Percentiles rank a stretch among this genome's conserved stretches.
Evolutionary conservation across 2,329 filamentous ascomycete species (phyloP).

Genomic region (Massarina eburnea): DNA sequence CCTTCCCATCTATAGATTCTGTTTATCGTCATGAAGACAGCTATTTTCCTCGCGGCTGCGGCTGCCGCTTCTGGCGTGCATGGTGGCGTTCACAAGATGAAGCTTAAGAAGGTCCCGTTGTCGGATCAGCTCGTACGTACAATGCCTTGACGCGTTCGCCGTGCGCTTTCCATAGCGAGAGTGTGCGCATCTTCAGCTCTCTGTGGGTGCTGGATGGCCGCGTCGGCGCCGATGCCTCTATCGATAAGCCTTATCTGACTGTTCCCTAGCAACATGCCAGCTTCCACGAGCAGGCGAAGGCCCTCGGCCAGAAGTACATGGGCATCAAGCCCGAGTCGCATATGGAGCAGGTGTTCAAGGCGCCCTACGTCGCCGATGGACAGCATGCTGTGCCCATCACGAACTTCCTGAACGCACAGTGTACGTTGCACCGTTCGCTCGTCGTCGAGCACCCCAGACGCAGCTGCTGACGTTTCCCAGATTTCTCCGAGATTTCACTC

Average conservation of each 20-base stretch:
- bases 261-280: constrained; percentile 67
- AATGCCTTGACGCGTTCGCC: constrained; percentile 1
- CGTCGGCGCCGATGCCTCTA: constrained; percentile 5
- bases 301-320: constrained; percentile 95
- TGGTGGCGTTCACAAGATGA: constrained; percentile 91
- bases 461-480: constrained; percentile 43
- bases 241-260: constrained; percentile 23
- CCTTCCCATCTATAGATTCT: constrained; percentile 10
- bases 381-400: constrained; percentile 82
- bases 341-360: constrained; percentile 76
- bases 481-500: constrained; percentile 95
- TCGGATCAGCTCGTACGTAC: constrained; percentile 83
- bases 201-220: not conserved
- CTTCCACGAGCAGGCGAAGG: constrained; percentile 78
- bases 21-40: constrained; percentile 80
- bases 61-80: constrained; percentile 77
- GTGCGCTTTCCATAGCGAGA: constrained; percentile 1
- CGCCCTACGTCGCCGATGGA: constrained; percentile 66
- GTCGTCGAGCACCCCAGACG: not conserved
- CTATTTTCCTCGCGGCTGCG: constrained; percentile 76
- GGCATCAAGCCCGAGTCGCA: constrained; percentile 71
- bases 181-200: not conserved
- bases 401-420: constrained; percentile 99
- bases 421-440: constrained; percentile 58
- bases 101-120: constrained; percentile 94